Base-by-base conservation (phyloP, 768 basidiomycete species). In the Lactifluus hygrophoroides region DNA sequence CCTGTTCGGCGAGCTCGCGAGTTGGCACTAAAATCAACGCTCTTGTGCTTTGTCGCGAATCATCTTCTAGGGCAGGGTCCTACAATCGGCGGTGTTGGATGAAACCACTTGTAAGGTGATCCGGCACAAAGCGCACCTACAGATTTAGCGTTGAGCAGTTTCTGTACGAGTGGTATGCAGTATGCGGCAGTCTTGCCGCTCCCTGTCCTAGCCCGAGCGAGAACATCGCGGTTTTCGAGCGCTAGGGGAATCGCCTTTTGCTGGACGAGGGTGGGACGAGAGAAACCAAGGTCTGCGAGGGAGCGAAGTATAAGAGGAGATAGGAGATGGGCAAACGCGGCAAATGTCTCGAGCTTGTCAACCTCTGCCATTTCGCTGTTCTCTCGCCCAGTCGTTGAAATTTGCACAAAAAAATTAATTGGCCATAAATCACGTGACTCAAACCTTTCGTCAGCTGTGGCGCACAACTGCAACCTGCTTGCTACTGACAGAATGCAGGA, bases 181-280 rank as follows among this genome's bases (percentile, higher is more conserved):
- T 99, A 99, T 2, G 96, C 93, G 3, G 89, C 91, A 0, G 96
- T 99, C 75, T 99, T 99, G 25, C 96, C 96, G 57, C 90, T 94
- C 17, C 96, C 96, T 3, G 96, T 99, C 32, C 91, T 81, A 2
- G 96, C 95, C 45, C 91, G 82, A 19, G 94, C 95, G 32, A 99
- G 83, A 54, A 99, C 88, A 70, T 99, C 96, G 34, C 79, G 76
- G 63, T 86, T 84, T 70, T 93, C 88, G 34, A 99, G 79, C 1
- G 94, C 92, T 17, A 95, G 79, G 1, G 95, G 94, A 48, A 99
- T 94, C 3, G 91, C 88, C 69, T 90, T 92, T 9, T 80, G 80
- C 70, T 99, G 96, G 17, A 99, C 88, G 30, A 90, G 80, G 0
- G 96, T 99, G 7, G 96, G 96, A 38, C 85, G 81, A 17, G 91